Evolutionary conservation across 2,329 filamentous ascomycete genomes (phyloP).

Genomic region (Berkeleyomyces rouxiae): DNA sequence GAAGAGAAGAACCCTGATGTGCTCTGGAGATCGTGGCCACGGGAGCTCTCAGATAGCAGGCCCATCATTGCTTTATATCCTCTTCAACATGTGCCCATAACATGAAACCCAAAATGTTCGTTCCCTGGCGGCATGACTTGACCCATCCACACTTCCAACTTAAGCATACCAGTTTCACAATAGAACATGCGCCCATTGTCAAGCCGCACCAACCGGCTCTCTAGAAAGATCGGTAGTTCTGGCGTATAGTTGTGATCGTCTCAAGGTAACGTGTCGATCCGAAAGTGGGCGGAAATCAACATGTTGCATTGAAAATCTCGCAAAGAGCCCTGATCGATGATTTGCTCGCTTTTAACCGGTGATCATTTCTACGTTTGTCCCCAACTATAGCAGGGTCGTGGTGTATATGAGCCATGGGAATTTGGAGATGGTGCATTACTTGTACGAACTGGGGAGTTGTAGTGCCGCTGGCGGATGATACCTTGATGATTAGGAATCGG

Average conservation of each 20-base stretch:
- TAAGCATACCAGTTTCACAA: not conserved
- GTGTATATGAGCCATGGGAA: not conserved
- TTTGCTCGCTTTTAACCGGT: not conserved
- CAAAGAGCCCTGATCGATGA: not conserved
- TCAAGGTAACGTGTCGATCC: not conserved
- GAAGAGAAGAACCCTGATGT: not conserved
- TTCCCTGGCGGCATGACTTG: not conserved
- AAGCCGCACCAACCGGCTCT: not conserved
- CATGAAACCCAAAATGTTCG: not conserved
- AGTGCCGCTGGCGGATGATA: not conserved
- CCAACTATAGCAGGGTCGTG: not conserved
- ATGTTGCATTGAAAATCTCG: not conserved
- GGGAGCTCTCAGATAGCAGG: not conserved
- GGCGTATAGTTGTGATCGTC: not conserved
- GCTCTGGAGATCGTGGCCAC: not conserved
- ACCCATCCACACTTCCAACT: not conserved
- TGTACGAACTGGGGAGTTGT: not conserved
- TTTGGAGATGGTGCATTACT: not conserved
- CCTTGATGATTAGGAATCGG: not conserved
- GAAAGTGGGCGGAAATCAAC: not conserved
- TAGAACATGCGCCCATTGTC: not conserved
- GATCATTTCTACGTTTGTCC: not conserved
- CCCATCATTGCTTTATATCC: not conserved
- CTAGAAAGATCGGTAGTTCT: not conserved
- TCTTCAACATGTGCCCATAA: not conserved